Evolutionary conservation across 352 stramenopile genomes (phyloP), one percentile per base, ranked within the genome.

Genomic region (Pythium brachiatum): DNA sequence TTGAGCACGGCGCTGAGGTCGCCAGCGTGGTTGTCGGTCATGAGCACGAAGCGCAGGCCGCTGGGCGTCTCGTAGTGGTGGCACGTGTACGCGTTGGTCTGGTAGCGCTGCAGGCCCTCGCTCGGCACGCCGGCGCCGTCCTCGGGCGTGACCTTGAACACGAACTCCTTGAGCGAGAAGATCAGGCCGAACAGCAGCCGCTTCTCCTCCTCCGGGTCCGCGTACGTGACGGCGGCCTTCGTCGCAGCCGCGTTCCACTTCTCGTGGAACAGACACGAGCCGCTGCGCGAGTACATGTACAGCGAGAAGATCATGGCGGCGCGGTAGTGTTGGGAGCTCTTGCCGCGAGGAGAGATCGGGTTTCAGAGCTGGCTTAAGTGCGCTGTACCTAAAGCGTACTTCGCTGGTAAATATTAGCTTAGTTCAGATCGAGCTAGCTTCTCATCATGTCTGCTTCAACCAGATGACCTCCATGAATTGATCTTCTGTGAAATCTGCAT

Each of bases 21-120:
- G 32, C 89, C 89, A 6, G 78, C 78, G 25, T 89, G 76, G 62
- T 90, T 96, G 74, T 97, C 91, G 29, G 88, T 97, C 72, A 95
- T 90, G 53, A 97, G 86, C 26, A 97, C 79, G 67, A 97, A 97
- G 39, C 90, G 83, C 47, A 97, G 62, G 1, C 91, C 90, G 36
- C 85, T 96, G 41, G 82, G 75, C 47, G 91, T 95, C 74, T 97
- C 90, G 56, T 96, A 97, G 67, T 96, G 83, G 64, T 98, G 90
- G 29, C 93, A 90, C 44, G 88, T 97, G 74, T 96, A 98, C 54
- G 81, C 64, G 64, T 90, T 86, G 7, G 91, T 97, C 65, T 95
- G 89, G 63, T 86, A 95, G 23, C 86, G 73, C 57, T 95, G 83
- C 60, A 96, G 72, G 0, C 81, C 77, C 31, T 92, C 78, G 61